Percentiles rank a stretch among this genome's conserved stretches.
Conservation (phyloP, 208 protist genomes). For the Porcisia hertigi region DNA sequence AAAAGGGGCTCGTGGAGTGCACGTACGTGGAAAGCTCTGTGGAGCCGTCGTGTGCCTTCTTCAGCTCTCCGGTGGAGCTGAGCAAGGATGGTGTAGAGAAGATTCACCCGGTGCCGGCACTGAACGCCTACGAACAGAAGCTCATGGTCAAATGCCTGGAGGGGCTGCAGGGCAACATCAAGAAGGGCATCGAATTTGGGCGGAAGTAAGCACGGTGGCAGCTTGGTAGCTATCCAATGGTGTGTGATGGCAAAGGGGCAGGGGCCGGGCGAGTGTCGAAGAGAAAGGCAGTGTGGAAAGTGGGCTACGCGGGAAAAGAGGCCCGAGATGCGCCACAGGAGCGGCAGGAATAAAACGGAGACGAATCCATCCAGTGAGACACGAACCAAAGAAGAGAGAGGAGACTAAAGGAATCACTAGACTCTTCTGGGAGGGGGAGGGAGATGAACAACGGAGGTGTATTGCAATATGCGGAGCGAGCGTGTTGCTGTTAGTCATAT, state of each 20-base stretch:
- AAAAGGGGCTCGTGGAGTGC: conserved; percentile 84
- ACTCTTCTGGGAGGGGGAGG: not conserved
- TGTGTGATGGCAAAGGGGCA: no score
- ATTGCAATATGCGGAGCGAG: not conserved
- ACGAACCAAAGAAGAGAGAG: not conserved
- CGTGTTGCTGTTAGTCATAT: not conserved
- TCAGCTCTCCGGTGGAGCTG: conserved; percentile 77
- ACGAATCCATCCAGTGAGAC: not conserved
- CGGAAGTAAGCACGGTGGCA: conserved; percentile 7
- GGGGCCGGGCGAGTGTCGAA: no score
- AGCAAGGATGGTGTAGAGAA: conserved; percentile 75
- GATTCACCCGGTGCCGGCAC: conserved; percentile 57
- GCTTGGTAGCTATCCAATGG: no score
- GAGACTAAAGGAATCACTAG: not conserved
- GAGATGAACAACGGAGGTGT: no score
- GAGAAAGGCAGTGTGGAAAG: no score
- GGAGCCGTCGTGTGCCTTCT: conserved; percentile 56
- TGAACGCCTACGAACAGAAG: conserved; percentile 63
- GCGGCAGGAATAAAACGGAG: not conserved
- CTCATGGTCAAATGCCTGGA: conserved; percentile 75
- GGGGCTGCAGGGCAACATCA: conserved; percentile 86
- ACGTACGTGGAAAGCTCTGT: conserved; percentile 72
- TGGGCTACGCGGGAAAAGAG: no score
- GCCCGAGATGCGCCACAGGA: not conserved
- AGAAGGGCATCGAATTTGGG: conserved; percentile 73